Percentiles rank a stretch among this genome's conserved stretches.
Evolutionary conservation across 169 alveolate species (phyloP).

Genomic region (Neospora caninum): DNA sequence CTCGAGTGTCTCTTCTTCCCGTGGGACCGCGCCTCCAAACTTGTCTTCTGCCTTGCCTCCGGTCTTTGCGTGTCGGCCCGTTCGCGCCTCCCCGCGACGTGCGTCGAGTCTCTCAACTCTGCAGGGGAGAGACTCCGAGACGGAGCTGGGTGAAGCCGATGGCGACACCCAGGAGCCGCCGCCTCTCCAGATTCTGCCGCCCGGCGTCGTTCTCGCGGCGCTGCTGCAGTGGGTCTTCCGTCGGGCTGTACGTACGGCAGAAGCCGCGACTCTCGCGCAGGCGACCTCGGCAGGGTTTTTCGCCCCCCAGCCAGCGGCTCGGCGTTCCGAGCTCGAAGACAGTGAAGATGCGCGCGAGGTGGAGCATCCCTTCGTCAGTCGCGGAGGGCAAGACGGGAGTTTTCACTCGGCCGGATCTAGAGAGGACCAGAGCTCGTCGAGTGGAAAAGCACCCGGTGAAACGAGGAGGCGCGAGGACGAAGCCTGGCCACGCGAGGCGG

Average conservation of each 20-base stretch:
- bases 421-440: too few relatives aligned
- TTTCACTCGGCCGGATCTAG: not conserved
- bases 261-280: not conserved
- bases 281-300: not conserved
- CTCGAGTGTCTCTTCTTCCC: not conserved
- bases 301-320: too few relatives aligned
- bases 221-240: conserved; percentile 14
- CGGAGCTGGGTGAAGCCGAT: too few relatives aligned
- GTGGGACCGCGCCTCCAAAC: not conserved
- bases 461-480: not conserved
- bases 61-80: not conserved
- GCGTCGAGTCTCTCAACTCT: too few relatives aligned
- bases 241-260: conserved; percentile 20
- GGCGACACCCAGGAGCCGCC: conserved; percentile 14
- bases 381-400: not conserved
- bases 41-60: not conserved
- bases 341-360: not conserved
- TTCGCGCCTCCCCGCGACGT: too few relatives aligned
- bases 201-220: conserved; percentile 13
- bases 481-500: not conserved
- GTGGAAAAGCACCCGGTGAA: not conserved
- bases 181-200: conserved; percentile 40
- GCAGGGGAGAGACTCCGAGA: too few relatives aligned
- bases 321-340: too few relatives aligned
- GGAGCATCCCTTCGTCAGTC: not conserved